Base-by-base conservation (phyloP, 2,329 filamentous ascomycete genomes). In the Zasmidium citrigriseum region DNA sequence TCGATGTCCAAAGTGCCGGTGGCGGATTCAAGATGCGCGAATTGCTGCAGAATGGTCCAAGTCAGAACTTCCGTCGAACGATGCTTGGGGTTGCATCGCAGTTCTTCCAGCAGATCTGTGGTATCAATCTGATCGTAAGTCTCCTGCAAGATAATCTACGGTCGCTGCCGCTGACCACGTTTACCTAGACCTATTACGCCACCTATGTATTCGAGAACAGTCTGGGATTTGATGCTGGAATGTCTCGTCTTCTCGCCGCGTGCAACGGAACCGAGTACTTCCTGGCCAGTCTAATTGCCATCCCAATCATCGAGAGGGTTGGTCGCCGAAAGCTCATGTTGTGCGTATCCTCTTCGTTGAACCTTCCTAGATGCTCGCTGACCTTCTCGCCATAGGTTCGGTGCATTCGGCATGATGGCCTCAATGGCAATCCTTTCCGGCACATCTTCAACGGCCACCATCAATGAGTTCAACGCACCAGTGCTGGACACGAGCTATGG, bases 31-130 rank as follows among this genome's bases (percentile, higher is more conserved):
- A 38, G 24, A 48, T 54, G 52, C 22, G 46, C 2, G 68, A 70
- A 48, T 57, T 87, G 2, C 78, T 86, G 66, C 86, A 84, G 0
- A 78, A 79, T 50, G 85, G 86, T 59, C 86, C 84, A 73, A 86
- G 83, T 9, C 85, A 88, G 71, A 84, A 88, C 68, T 83, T 87
- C 74, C 82, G 86, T 4, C 80, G 86, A 29, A 85, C 87, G 78
- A 64, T 87, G 53, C 79, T 88, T 7, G 86, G 85, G 1, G 78
- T 82, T 0, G 80, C 78, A 11, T 80, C 80, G 7, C 85, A 87
- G 71, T 76, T 87, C 52, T 84, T 87, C 79, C 85, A 87, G 69
- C 85, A 88, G 64, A 75, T 86, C 10, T 80, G 80, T 22, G 66
- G 82, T 0, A 84, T 82, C 56, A 76, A 76, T 46, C 74, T 74